phyloP scores from a whole-genome alignment of 805 yeast species.

The Lipomyces mesembrius region DNA sequence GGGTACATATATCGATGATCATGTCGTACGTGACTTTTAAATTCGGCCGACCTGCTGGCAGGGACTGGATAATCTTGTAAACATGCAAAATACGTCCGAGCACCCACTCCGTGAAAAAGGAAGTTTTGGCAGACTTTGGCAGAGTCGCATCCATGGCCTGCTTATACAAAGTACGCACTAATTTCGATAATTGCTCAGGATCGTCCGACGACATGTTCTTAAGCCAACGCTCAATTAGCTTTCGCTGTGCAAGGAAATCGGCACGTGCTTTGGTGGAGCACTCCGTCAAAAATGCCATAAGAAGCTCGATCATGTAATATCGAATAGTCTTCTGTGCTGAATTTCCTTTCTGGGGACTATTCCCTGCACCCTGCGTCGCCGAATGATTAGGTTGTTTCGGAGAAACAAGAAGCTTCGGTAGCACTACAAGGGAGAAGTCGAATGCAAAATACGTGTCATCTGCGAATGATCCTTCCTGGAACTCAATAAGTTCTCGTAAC shows the following conservation, averaged over 20 bases:
- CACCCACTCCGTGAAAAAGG: constrained; percentile 77
- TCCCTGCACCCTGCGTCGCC: background rate
- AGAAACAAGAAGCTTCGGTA: constrained; percentile 60
- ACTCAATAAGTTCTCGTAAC: constrained; percentile 57
- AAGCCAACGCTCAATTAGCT: constrained; percentile 68
- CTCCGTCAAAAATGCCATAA: constrained; percentile 57
- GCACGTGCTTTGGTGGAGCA: constrained; percentile 64
- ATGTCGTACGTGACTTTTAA: constrained; percentile 48
- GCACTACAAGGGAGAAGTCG: constrained; percentile 65
- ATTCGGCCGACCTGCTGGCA: constrained; percentile 57
- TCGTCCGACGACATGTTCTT: constrained; percentile 66
- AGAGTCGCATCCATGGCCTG: constrained; percentile 65
- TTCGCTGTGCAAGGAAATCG: constrained; percentile 62
- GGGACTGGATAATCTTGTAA: constrained; percentile 50
- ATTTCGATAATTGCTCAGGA: constrained; percentile 51
- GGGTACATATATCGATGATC: constrained; percentile 19
- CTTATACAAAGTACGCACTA: constrained; percentile 51
- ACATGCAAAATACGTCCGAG: constrained; percentile 62
- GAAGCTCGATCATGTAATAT: constrained; percentile 61
- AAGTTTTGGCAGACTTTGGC: constrained; percentile 70
- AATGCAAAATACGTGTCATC: constrained; percentile 66
- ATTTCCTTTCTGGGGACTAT: background rate
- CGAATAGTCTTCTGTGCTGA: constrained; percentile 54
- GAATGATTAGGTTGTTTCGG: background rate
- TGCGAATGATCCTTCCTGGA: constrained; percentile 55